A percentile compares a stretch with the other conserved stretches of the same genome.
phyloP scores from a whole-genome alignment of 768 basidiomycete genomes.

The Tephrocybe rancida region DNA sequence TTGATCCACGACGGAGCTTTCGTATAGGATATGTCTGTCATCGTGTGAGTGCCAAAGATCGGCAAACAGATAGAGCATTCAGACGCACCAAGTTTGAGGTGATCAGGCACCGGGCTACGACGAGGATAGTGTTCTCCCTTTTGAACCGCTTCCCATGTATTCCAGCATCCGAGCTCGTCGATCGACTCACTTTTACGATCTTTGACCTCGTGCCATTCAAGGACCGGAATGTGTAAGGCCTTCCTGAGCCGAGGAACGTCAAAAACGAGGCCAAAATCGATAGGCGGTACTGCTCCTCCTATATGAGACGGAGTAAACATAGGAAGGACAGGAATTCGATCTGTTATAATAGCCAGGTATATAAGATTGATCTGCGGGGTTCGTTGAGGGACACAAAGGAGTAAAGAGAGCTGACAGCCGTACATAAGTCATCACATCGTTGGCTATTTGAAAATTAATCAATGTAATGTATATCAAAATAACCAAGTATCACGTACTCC shows the following conservation, averaged over 20 bases:
- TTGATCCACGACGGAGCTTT: constrained; percentile 51
- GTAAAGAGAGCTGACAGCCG: background rate
- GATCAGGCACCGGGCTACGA: constrained; percentile 33
- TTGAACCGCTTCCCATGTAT: constrained; percentile 50
- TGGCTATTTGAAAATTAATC: constrained; percentile 45
- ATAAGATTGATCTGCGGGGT: constrained; percentile 50
- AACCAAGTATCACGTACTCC: constrained; percentile 50
- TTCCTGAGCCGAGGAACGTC: constrained; percentile 55
- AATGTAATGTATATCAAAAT: constrained; percentile 1
- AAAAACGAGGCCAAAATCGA: constrained; percentile 62
- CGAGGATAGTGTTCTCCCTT: constrained; percentile 39
- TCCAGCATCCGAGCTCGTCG: constrained; percentile 62
- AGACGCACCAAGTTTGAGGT: constrained; percentile 42
- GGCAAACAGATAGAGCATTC: background rate
- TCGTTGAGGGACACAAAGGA: background rate
- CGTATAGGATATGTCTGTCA: constrained; percentile 54
- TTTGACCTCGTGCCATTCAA: constrained; percentile 72
- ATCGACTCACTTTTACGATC: constrained; percentile 36
- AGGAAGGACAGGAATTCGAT: constrained; percentile 59
- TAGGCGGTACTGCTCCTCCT: constrained; percentile 45
- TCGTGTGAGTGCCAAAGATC: constrained; percentile 18
- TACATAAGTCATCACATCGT: constrained; percentile 78
- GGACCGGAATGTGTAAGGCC: constrained; percentile 44
- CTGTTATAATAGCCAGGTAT: constrained; percentile 60
- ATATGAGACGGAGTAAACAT: constrained; percentile 63